Conservation (phyloP, 169 alveolate species). For the Cryptosporidium xiaoi region DNA sequence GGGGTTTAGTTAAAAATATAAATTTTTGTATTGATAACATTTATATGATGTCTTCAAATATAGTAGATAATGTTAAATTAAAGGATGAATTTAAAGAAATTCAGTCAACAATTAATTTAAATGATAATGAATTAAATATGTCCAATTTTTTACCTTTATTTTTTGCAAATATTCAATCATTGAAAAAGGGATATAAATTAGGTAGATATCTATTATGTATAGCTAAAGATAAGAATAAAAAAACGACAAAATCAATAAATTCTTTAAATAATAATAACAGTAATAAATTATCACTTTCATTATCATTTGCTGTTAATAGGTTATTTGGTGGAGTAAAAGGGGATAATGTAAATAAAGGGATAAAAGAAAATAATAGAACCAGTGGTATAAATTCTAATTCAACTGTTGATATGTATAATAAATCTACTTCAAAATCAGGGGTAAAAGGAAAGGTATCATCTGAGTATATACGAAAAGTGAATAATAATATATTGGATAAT, state of each 20-base stretch:
- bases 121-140: not conserved
- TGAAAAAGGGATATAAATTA: constrained; percentile 12
- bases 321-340: too few relatives aligned
- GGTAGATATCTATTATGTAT: constrained; percentile 16
- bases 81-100: constrained; percentile 24
- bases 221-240: not conserved
- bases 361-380: too few relatives aligned
- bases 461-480: not conserved
- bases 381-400: too few relatives aligned
- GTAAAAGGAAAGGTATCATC: not conserved
- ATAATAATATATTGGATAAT: not conserved
- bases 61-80: not conserved
- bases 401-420: not conserved
- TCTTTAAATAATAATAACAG: not conserved
- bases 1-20: constrained; percentile 9
- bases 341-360: too few relatives aligned
- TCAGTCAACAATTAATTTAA: not conserved
- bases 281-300: not conserved
- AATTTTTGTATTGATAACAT: not conserved
- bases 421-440: not conserved
- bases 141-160: constrained; percentile 19
- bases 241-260: not conserved
- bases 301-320: too few relatives aligned
- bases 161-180: constrained; percentile 22
- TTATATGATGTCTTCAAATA: not conserved